These are phyloP conservation scores for Mucor racemosus DNA, from an alignment of 371 early-diverging fungal species.

Conservation along the genomic window DNA sequence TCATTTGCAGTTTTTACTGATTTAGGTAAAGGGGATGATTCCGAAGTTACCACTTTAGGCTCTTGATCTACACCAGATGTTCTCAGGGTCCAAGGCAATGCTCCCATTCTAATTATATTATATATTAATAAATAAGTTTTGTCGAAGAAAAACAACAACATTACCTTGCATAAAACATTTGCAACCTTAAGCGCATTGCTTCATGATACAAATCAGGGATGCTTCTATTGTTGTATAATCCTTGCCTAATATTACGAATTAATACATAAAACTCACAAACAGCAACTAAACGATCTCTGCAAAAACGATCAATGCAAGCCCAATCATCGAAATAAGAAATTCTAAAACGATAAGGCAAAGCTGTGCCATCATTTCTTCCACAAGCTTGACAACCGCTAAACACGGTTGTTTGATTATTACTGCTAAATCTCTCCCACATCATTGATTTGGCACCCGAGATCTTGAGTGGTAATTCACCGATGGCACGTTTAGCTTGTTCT, in stretches of 20 bases:
- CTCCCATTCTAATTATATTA: slow-evolving; percentile 43
- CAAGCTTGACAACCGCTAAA: slow-evolving; percentile 87
- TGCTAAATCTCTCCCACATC: slow-evolving; percentile 71
- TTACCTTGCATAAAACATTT: slow-evolving; percentile 87
- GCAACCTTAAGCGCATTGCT: slow-evolving; percentile 78
- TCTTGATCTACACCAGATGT: slow-evolving; percentile 20
- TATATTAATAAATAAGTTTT: not conserved
- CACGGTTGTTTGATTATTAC: slow-evolving; percentile 52
- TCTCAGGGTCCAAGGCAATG: slow-evolving; percentile 51
- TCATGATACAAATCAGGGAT: slow-evolving; percentile 83
- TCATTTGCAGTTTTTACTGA: slow-evolving; percentile 11
- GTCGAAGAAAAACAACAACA: no score
- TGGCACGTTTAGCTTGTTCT: slow-evolving; percentile 63
- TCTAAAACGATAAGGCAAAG: slow-evolving; percentile 79
- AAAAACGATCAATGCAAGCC: slow-evolving; percentile 85
- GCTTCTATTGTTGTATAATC: slow-evolving; percentile 76
- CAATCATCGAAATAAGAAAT: slow-evolving; percentile 82
- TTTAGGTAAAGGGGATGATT: slow-evolving; percentile 35
- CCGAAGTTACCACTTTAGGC: slow-evolving; percentile 19
- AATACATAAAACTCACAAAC: slow-evolving; percentile 94
- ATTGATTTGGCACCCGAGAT: slow-evolving; percentile 62
- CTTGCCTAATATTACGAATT: slow-evolving; percentile 85
- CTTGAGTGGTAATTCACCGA: slow-evolving; percentile 53
- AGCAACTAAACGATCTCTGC: slow-evolving; percentile 91
- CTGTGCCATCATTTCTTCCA: slow-evolving; percentile 66